Evolutionary conservation across 2,329 filamentous ascomycete species (phyloP), one percentile per base, ranked within the genome.

Genomic region (Cladosporium sp.): DNA sequence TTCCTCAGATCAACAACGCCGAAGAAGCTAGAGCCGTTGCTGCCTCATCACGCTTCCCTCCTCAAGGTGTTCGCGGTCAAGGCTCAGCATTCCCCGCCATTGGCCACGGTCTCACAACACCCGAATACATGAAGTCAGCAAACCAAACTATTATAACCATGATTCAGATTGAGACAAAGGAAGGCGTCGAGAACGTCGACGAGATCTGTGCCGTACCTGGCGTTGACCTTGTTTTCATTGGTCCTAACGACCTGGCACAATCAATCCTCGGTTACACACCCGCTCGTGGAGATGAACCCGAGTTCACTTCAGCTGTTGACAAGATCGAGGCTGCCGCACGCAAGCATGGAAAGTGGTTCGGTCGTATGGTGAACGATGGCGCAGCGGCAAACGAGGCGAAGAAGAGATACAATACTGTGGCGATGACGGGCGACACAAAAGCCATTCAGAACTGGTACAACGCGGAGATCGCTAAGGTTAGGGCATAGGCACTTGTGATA

Each of bases 291-390:
- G 15, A 79, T 67, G 75, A 79, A 58, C 72, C 73, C 5, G 77
- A 81, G 55, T 66, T 82, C 51, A 73, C 75, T 25, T 70, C 72
- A 2, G 80, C 80, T 2, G 80, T 84, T 63, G 75, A 77, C 19
- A 74, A 70, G 43, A 80, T 83, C 57, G 75, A 85, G 9, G 75
- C 75, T 12, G 85, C 87, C 2, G 81, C 84, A 3, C 76, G 79
- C 54, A 80, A 78, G 61, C 80, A 86, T 11, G 86, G 85, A 19
- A 89, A 88, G 73, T 88, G 87, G 75, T 81, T 80, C 5, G 87
- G 83, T 0, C 73, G 78, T 1, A 74, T 82, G 72, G 74, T 76
- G 1, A 79, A 80, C 59, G 73, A 81, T 52, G 77, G 76, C 51
- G 73, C 76, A 19, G 78, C 77, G 1, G 80, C 80, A 3, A 73